Evolutionary conservation across 1,284 basidiomycete genomes (phyloP).

Genomic region (Moesziomyces sp.): DNA sequence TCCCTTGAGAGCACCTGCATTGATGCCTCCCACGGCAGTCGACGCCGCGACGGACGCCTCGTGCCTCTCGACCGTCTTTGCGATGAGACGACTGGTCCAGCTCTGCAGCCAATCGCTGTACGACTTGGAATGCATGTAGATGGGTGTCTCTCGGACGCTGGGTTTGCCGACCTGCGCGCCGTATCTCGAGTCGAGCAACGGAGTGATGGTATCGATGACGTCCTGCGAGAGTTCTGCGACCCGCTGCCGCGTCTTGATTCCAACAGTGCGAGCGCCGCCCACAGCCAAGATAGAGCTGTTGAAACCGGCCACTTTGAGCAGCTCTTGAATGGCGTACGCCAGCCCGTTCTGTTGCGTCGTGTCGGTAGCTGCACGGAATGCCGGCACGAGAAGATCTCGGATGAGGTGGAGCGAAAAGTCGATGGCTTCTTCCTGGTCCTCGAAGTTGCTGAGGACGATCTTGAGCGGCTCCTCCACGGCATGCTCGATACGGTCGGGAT

Average conservation of each 20-base stretch:
- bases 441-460: constrained; percentile 84
- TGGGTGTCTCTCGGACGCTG: constrained; percentile 58
- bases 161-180: constrained; percentile 50
- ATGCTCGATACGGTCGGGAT: constrained; percentile 91
- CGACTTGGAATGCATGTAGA: constrained; percentile 79
- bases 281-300: constrained; percentile 75
- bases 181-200: constrained; percentile 72
- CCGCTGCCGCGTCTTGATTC: constrained; percentile 73
- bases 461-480: constrained; percentile 75
- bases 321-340: constrained; percentile 91
- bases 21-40: background rate
- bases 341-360: constrained; percentile 89
- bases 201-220: constrained; percentile 86
- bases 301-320: constrained; percentile 89
- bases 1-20: constrained; percentile 59
- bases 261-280: constrained; percentile 66
- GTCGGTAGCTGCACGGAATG: constrained; percentile 92
- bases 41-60: constrained; percentile 17
- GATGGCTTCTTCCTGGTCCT: constrained; percentile 80
- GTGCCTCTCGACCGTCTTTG: constrained; percentile 65
- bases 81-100: constrained; percentile 88
- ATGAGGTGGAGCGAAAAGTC: constrained; percentile 88
- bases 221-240: constrained; percentile 85
- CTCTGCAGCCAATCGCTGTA: constrained; percentile 96
- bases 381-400: constrained; percentile 85